Conservation (phyloP, 257 asterid genomes). For the Solanum dulcamara region DNA sequence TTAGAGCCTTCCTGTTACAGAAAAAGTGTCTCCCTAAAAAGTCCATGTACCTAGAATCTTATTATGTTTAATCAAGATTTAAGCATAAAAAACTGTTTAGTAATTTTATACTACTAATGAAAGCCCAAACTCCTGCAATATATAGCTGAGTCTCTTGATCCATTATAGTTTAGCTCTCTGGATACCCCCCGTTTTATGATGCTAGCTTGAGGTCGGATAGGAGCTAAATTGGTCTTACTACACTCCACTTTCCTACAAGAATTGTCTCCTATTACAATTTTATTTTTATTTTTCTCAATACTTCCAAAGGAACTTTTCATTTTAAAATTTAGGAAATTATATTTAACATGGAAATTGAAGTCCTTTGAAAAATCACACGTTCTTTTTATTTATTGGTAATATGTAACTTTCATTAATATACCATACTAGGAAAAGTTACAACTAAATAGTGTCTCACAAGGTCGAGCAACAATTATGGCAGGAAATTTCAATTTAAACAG, state of each 20-base stretch:
- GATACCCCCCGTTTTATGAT: background rate
- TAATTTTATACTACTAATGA: background rate
- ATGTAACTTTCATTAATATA: background rate
- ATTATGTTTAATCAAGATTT: background rate
- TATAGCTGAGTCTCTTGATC: background rate
- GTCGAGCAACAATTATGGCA: background rate
- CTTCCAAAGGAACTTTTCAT: background rate
- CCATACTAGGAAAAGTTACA: background rate
- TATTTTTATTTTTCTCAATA: background rate
- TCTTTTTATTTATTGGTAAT: background rate
- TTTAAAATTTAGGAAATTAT: background rate
- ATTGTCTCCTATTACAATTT: background rate
- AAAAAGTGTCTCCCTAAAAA: background rate
- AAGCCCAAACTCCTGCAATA: background rate
- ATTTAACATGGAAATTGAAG: background rate
- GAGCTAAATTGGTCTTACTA: background rate
- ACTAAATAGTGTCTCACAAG: background rate
- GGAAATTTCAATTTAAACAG: background rate
- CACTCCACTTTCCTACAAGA: background rate
- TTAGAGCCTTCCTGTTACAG: background rate
- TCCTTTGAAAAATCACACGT: background rate
- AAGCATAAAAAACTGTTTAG: background rate
- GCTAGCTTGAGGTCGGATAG: background rate
- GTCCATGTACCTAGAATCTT: background rate
- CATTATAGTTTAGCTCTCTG: background rate